These are phyloP conservation scores for Millerago galiae DNA, from an alignment of 805 yeast species.

Conservation along the genomic window DNA sequence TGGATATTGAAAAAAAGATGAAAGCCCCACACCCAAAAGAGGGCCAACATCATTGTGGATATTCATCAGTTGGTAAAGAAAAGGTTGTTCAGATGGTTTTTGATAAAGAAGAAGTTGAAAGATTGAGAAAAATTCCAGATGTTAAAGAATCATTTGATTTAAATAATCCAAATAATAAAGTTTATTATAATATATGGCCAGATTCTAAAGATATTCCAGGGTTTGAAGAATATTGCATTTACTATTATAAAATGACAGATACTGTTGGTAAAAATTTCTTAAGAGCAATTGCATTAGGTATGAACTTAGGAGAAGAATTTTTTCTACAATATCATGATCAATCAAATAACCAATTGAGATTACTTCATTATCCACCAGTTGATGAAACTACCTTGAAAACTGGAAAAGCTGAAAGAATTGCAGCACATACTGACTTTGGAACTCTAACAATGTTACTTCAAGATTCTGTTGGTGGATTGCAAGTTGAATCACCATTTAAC, in stretches of 20 bases:
- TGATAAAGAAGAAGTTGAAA: constrained; percentile 13
- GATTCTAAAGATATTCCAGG: constrained; percentile 21
- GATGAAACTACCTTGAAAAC: constrained; percentile 11
- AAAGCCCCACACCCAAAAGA: constrained; percentile 23
- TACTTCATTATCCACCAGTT: constrained; percentile 22
- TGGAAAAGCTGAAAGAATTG: constrained; percentile 22
- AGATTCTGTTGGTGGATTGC: constrained; percentile 22
- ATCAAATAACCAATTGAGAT: constrained; percentile 20
- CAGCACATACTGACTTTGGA: constrained; percentile 25
- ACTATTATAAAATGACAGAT: constrained; percentile 16
- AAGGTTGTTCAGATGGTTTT: constrained; percentile 25
- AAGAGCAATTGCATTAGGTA: constrained; percentile 21
- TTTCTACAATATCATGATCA: constrained; percentile 18
- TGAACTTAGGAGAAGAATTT: constrained; percentile 18
- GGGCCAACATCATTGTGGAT: constrained; percentile 25
- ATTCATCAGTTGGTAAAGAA: constrained; percentile 23
- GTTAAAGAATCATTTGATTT: constrained; percentile 24
- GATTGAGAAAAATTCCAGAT: constrained; percentile 21
- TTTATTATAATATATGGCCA: constrained; percentile 23
- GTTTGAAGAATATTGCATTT: constrained; percentile 17
- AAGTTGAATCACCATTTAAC: constrained; percentile 18
- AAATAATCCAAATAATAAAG: constrained; percentile 16
- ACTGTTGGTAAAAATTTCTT: constrained; percentile 13
- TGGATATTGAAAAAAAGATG: constrained; percentile 11
- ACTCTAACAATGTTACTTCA: constrained; percentile 23